Base-by-base conservation (phyloP, 257 asterid species). In the Hygrophila difformis region DNA sequence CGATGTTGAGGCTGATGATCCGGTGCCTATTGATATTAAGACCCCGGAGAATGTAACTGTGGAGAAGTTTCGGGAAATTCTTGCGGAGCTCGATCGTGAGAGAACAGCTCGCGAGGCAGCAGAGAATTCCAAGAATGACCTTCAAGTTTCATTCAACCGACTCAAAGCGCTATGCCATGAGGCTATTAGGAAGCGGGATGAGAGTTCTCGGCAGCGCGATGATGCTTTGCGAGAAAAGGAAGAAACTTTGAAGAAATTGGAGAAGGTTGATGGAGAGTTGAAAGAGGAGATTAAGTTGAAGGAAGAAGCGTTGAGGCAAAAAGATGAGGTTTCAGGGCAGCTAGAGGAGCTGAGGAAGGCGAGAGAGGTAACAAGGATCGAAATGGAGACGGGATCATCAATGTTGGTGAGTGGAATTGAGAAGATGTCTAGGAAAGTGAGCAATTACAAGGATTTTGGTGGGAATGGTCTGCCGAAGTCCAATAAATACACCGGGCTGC, bases 1-100 rank as follows among this genome's bases (percentile, higher is more conserved):
- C 84, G 98, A 91, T 40, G 86, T 91, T 1, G 98, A 91, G 73
- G 93, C 66, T 14, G 98, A 86, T 40, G 98, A 85, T 68, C 88
- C 82, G 33, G 57, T 43, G 59, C 72, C 76, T n/a, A 42, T 76
- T 35, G 73, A 57, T 31, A 44, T 69, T n/a, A 54, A 53, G 36
- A 50, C 62, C 51, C 52, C 89, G 36, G 84, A 84, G 5, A 64
- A 72, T 60, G 34, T 83, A 6, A 57, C 96, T 23, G 55, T 48
- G 11, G 96, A 79, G 15, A 86, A 76, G 61, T 70, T 82, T 39
- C 65, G 61, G 50, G 93, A 91, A 50, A 59, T 86, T 13, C 39
- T 79, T 0, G 65, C 68, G 17, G 96, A 91, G 78, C 94, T 86
- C 60, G 95, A 86, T 69, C 89, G 94, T 16, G 98, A 91, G 75